phyloP scores from a whole-genome alignment of 176 grass and related monocot genomes.

The Elaeis guineensis region DNA sequence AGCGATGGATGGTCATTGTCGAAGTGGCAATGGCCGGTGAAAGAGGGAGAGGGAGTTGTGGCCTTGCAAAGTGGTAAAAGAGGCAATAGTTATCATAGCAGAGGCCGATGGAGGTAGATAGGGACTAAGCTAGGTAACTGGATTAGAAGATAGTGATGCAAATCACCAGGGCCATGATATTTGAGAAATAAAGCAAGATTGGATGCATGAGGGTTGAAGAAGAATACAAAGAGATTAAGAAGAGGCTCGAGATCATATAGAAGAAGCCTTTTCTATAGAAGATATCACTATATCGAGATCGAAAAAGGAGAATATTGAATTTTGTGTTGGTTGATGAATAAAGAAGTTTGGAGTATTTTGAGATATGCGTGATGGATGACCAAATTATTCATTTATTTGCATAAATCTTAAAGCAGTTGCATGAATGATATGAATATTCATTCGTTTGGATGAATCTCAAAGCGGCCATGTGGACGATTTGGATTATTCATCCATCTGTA shows the following conservation, averaged over 20 bases:
- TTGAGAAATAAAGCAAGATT: slow-evolving; percentile 26
- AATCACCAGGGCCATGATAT: slow-evolving; percentile 61
- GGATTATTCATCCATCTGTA: too few relatives aligned
- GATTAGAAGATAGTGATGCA: slow-evolving; percentile 80
- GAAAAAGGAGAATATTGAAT: slow-evolving; percentile 8
- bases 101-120: slow-evolving; percentile 42
- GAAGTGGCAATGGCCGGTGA: slow-evolving; percentile 9
- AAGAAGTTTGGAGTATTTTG: too few relatives aligned
- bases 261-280: neutral
- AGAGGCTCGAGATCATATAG: slow-evolving; percentile 9
- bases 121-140: slow-evolving; percentile 64
- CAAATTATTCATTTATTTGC: too few relatives aligned
- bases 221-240: neutral
- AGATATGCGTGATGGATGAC: too few relatives aligned
- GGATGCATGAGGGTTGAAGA: neutral
- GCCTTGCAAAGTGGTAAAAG: slow-evolving; percentile 37
- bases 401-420: too few relatives aligned
- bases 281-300: slow-evolving; percentile 13
- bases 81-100: slow-evolving; percentile 33
- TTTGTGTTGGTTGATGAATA: too few relatives aligned
- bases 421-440: too few relatives aligned
- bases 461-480: too few relatives aligned
- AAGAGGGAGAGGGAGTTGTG: slow-evolving; percentile 39
- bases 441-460: too few relatives aligned
- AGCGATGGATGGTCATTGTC: slow-evolving; percentile 14